These are phyloP conservation scores for Funneliformis geosporum DNA, from an alignment of 192 early-diverging fungal genomes.

Conservation along the genomic window DNA sequence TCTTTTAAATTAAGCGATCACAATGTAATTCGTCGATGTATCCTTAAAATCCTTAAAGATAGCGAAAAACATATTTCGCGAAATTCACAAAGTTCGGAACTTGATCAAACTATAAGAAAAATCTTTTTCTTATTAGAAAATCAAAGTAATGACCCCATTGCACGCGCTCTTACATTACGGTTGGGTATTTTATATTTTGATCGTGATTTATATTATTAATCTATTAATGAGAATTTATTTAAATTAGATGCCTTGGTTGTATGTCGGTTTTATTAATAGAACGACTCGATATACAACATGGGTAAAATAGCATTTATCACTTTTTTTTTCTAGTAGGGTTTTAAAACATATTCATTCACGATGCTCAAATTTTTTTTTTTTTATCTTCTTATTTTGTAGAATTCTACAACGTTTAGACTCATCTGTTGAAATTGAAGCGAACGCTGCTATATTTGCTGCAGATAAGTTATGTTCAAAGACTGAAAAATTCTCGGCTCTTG, in stretches of 20 bases:
- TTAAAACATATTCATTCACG: neutral
- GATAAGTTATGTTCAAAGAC: slow-evolving; percentile 23
- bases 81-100: neutral
- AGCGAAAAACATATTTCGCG: slow-evolving; percentile 4
- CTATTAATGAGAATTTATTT: neutral
- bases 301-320: neutral
- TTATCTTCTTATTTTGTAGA: neutral
- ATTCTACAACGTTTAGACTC: slow-evolving; percentile 30
- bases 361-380: neutral
- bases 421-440: slow-evolving; percentile 12
- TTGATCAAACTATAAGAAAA: slow-evolving; percentile 5
- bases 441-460: slow-evolving; percentile 27
- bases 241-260: slow-evolving; percentile 18
- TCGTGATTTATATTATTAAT: neutral
- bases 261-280: slow-evolving; percentile 27
- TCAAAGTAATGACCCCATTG: slow-evolving; percentile 22
- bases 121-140: slow-evolving; percentile 24
- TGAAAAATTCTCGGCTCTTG: slow-evolving; percentile 5
- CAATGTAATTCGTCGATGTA: slow-evolving; percentile 10
- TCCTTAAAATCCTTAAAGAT: slow-evolving; percentile 21
- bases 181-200: neutral
- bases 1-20: neutral
- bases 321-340: neutral
- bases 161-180: slow-evolving; percentile 17
- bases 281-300: slow-evolving; percentile 14